Evolutionary conservation across 257 asterid species (phyloP).

Genomic region (Orobanche coerulescens): DNA sequence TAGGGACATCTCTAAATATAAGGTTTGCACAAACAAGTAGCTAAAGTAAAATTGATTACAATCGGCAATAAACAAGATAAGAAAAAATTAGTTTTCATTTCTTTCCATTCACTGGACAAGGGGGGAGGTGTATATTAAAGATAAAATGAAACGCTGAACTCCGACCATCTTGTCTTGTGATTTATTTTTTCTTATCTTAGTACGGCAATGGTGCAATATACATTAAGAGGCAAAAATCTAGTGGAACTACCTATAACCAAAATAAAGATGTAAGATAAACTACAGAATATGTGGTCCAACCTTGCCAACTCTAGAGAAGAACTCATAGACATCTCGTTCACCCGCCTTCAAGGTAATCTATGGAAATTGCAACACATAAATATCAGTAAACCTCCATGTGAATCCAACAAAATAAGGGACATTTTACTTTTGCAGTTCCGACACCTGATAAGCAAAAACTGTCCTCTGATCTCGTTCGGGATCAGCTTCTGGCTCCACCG

Average conservation of each 20-base stretch:
- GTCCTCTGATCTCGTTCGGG: constrained; percentile 70
- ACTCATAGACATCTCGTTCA: constrained; percentile 61
- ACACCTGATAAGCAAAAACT: constrained; percentile 76
- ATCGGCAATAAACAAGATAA: neutral
- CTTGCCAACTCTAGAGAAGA: constrained; percentile 74
- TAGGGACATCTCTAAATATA: neutral
- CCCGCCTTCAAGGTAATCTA: constrained; percentile 63
- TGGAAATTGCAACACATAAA: constrained; percentile 16
- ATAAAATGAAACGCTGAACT: neutral
- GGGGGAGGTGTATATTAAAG: neutral
- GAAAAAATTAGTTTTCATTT: neutral
- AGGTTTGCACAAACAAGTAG: neutral
- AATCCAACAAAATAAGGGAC: constrained; percentile 17
- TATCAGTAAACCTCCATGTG: constrained; percentile 24
- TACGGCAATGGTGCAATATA: constrained; percentile 5
- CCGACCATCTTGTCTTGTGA: neutral
- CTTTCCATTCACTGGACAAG: neutral
- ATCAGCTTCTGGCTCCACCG: constrained; percentile 47
- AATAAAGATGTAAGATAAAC: constrained; percentile 2
- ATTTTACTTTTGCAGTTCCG: constrained; percentile 15
- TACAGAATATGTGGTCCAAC: constrained; percentile 26
- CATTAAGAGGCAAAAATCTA: constrained; percentile 1
- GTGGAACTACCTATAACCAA: constrained; percentile 6
- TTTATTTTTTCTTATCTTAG: neutral
- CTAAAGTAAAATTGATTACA: neutral